Evolutionary conservation across 495 filamentous ascomycete species (phyloP), one percentile per base, ranked within the genome.

Genomic region (Chaetomium tenue): DNA sequence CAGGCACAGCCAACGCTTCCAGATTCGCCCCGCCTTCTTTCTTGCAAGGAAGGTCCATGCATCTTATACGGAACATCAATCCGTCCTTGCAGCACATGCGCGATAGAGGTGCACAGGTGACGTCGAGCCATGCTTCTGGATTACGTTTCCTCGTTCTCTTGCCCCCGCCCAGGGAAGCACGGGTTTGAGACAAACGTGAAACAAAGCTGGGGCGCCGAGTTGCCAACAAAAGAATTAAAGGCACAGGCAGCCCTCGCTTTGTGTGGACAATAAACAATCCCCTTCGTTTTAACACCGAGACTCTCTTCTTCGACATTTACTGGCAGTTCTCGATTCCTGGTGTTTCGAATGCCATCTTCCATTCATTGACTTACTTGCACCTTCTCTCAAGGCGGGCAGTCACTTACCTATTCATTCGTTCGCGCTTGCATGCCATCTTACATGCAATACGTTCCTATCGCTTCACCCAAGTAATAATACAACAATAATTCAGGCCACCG

Each of bases 151-250:
- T 48, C 12, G 3, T 13, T 30, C 16, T 12, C 40, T 46, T 42
- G 55, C 55, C 55, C 15, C 55, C 55, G 13, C 7, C 23, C 33
- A 13, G 23, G 42, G 57, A 52, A 51, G 13, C 50, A 28, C 20
- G 42, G 40, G 25, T 2, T 59, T 37, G 40, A 46, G 57, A 59
- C 57, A 48, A 33, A 30, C 40, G 8, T 59, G 57, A 59, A 59
- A 59, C 57, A 59, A 59, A 59, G 25, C 40, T 46, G 23, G 40
- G 7, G 23, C 42, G 11, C 3, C 18, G 5, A 11, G 9, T 28
- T 40, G 54, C 55, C 55, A 26, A 46, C 55, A 44, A 46, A 46
- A 18, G 55, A 26, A 46, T 40, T 0, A 28, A 46, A 26, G 55
- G 22, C 53, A 5, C 28, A 40, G 55, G 33, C 33, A 37, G 8